phyloP scores from a whole-genome alignment of 2,329 filamentous ascomycete species.

The Scedosporium aurantiacum region DNA sequence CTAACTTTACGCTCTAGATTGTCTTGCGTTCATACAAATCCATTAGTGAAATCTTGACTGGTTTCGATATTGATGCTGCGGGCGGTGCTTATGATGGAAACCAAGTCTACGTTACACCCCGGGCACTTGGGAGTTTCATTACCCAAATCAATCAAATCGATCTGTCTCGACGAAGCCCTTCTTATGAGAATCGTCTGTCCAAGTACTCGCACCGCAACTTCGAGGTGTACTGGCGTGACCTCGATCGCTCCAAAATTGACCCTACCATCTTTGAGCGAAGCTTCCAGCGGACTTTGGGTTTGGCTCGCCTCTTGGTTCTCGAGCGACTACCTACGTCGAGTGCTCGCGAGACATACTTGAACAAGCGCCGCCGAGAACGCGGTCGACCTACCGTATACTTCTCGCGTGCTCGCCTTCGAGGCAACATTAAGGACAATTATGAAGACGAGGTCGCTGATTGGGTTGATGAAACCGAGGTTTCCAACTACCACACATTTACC shows the following conservation, averaged over 20 bases:
- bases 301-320: constrained; percentile 68
- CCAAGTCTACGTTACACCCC: constrained; percentile 68
- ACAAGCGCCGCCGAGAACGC: constrained; percentile 59
- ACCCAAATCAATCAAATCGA: constrained; percentile 77
- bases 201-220: constrained; percentile 81
- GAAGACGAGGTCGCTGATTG: constrained; percentile 79
- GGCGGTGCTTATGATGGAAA: constrained; percentile 71
- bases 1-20: constrained; percentile 39
- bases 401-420: constrained; percentile 31
- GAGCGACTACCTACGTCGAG: constrained; percentile 62
- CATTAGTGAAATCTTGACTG: constrained; percentile 72
- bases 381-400: constrained; percentile 50
- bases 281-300: constrained; percentile 62
- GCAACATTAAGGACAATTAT: constrained; percentile 66
- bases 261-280: constrained; percentile 80
- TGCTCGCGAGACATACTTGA: constrained; percentile 60
- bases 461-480: constrained; percentile 65
- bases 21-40: constrained; percentile 79
- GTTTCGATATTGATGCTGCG: constrained; percentile 80
- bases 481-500: constrained; percentile 68
- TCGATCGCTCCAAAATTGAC: constrained; percentile 67
- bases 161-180: constrained; percentile 67
- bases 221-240: constrained; percentile 66
- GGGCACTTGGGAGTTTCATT: constrained; percentile 67
- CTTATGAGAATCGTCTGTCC: constrained; percentile 76